phyloP scores from a whole-genome alignment of 2,329 filamentous ascomycete species.

The Cytospora piceicola region DNA sequence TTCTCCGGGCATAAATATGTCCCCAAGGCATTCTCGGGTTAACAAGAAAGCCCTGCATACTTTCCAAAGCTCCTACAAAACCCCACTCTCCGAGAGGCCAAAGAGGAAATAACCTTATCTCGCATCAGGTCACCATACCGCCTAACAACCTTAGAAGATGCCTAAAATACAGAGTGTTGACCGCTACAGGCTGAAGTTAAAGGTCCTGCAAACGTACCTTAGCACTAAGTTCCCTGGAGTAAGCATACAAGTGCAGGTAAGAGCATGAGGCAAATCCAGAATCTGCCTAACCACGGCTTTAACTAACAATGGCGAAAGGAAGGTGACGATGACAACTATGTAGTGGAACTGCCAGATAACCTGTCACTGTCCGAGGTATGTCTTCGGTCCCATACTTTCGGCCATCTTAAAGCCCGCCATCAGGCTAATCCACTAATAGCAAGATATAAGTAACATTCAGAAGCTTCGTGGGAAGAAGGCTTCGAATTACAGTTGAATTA shows the following conservation, averaged over 20 bases:
- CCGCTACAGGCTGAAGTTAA: slow-evolving; percentile 12
- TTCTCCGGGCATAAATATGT: neutral
- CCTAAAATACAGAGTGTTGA: neutral
- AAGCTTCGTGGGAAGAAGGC: neutral
- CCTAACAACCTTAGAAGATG: no score
- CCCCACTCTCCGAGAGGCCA: no score
- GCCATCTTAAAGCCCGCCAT: no score
- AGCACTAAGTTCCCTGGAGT: neutral
- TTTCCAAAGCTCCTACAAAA: neutral
- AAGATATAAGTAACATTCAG: neutral
- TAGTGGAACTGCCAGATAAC: no score
- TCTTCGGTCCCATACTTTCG: neutral
- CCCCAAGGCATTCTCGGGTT: slow-evolving; percentile 2
- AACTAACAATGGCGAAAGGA: no score
- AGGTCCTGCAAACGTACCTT: slow-evolving; percentile 3
- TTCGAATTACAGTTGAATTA: no score
- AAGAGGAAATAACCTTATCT: no score
- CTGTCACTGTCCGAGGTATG: slow-evolving; percentile 5
- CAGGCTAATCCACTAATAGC: neutral
- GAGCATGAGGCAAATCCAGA: neutral
- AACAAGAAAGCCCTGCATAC: neutral
- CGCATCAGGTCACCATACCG: no score
- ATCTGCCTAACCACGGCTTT: no score
- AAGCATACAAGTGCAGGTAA: slow-evolving; percentile 2
- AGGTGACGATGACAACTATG: no score